A percentile compares a stretch with the other conserved stretches of the same genome.
These are phyloP conservation scores for Carex littledalei DNA, from an alignment of 176 grass and related monocot species.

Conservation along the genomic window DNA sequence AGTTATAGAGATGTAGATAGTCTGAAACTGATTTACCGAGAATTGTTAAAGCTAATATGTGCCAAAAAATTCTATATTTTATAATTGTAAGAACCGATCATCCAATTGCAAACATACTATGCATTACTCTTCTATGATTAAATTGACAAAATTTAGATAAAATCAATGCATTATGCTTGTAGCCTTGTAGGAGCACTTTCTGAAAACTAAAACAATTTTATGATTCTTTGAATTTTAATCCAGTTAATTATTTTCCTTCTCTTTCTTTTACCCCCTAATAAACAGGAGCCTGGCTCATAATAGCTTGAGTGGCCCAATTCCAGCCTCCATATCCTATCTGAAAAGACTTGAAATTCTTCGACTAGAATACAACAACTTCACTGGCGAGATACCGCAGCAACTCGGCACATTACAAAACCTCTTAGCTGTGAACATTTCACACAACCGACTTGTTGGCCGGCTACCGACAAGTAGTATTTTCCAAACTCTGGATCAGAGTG, in stretches of 20 bases:
- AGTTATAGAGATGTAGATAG: too few relatives aligned
- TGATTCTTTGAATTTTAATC: neutral
- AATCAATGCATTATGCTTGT: neutral
- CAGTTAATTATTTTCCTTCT: neutral
- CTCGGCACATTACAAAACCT: constrained; percentile 62
- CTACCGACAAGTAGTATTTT: constrained; percentile 67
- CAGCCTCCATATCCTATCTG: constrained; percentile 43
- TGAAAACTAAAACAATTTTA: neutral
- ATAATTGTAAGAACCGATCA: too few relatives aligned
- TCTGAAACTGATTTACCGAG: too few relatives aligned
- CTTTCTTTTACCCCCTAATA: neutral
- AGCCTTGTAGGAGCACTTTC: neutral
- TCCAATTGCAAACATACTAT: neutral
- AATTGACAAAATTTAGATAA: neutral
- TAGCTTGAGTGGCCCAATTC: constrained; percentile 57
- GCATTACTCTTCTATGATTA: neutral
- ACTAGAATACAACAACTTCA: constrained; percentile 74
- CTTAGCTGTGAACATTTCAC: constrained; percentile 78
- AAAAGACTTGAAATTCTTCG: constrained; percentile 84
- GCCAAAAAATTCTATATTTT: too few relatives aligned
- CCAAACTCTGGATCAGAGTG: constrained; percentile 76
- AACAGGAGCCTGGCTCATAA: constrained; percentile 86
- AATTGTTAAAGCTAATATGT: too few relatives aligned
- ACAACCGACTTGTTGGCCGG: constrained; percentile 76
- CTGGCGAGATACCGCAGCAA: constrained; percentile 84